phyloP scores from a whole-genome alignment of 2,329 filamentous ascomycete species.

The Stylonectria norvegica region DNA sequence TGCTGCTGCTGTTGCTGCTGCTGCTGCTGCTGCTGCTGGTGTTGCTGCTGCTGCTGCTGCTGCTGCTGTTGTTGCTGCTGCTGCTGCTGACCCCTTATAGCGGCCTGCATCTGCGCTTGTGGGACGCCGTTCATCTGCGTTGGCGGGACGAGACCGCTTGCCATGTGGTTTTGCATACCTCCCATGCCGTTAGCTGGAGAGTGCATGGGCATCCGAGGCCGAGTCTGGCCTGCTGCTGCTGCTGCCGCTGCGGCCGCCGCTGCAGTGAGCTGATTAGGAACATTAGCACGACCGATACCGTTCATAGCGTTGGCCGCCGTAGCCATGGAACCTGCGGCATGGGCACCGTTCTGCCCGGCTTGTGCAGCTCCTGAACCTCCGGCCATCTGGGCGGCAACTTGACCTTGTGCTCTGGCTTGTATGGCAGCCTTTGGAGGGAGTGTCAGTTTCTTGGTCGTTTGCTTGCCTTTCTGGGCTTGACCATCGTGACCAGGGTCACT shows the following conservation, averaged over 20 bases:
- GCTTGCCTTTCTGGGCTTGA: not conserved
- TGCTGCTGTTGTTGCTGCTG: conserved; percentile 32
- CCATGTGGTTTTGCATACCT: conserved; percentile 47
- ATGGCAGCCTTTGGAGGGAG: conserved; percentile 35
- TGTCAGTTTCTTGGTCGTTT: conserved; percentile 25
- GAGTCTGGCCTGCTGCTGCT: conserved; percentile 43
- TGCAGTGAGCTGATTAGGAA: conserved; percentile 47
- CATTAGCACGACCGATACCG: conserved; percentile 37
- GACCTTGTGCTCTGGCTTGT: conserved; percentile 46
- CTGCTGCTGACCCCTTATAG: conserved; percentile 53
- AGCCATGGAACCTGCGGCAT: conserved; percentile 18
- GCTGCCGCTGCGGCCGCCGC: conserved; percentile 38
- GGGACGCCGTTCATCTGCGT: conserved; percentile 63
- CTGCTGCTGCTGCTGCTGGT: conserved; percentile 51
- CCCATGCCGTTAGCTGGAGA: conserved; percentile 50
- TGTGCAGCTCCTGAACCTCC: conserved; percentile 38
- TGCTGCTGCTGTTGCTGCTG: conserved; percentile 42
- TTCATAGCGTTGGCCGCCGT: conserved; percentile 28
- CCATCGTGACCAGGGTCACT: too few relatives aligned
- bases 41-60: conserved; percentile 68
- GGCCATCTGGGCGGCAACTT: conserved; percentile 45
- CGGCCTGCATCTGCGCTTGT: conserved; percentile 64
- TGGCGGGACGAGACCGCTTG: conserved; percentile 48
- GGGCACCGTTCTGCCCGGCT: conserved; percentile 27
- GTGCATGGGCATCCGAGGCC: conserved; percentile 55